Percentiles rank a stretch among this genome's conserved stretches.
phyloP scores from a whole-genome alignment of 768 basidiomycete genomes.

The Rhodotorula diobovata region DNA sequence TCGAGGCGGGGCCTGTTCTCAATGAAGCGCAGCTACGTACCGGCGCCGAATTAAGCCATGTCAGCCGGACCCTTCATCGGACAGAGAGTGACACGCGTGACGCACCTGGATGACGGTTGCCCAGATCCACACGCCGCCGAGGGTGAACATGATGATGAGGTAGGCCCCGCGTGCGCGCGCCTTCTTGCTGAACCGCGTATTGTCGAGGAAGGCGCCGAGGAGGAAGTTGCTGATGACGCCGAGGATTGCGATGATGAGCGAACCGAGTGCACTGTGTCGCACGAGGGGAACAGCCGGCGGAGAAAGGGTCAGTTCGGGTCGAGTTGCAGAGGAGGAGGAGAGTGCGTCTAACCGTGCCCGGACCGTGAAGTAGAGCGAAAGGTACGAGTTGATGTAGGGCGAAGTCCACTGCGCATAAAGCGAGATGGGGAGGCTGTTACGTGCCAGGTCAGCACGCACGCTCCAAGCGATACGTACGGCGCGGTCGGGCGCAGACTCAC shows the following conservation, averaged over 20 bases:
- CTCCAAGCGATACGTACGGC: not conserved
- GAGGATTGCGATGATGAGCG: conserved; percentile 3
- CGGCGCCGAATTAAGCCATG: too few relatives aligned
- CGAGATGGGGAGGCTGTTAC: not conserved
- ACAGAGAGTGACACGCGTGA: not conserved
- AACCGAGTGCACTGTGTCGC: conserved; percentile 6
- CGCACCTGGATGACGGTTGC: conserved; percentile 14
- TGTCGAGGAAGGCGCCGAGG: conserved; percentile 24
- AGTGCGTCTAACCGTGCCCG: not conserved
- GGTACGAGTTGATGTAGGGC: conserved; percentile 3
- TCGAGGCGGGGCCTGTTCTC: conserved; percentile 1
- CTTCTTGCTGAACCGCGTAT: conserved; percentile 2
- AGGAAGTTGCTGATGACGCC: conserved; percentile 8
- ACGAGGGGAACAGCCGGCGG: not conserved
- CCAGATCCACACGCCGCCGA: conserved; percentile 23
- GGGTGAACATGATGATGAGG: not conserved
- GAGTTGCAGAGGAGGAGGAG: not conserved
- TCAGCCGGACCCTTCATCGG: not conserved
- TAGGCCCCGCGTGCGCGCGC: not conserved
- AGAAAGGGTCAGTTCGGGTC: not conserved
- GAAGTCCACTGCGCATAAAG: conserved; percentile 8
- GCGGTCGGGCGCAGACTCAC: not conserved
- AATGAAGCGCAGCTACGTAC: not conserved
- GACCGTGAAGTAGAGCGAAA: conserved; percentile 17
- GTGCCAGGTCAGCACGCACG: not conserved